Percentiles rank a stretch among this genome's conserved stretches.
These are phyloP conservation scores for Fusarium globosum DNA, from an alignment of 2,329 filamentous ascomycete genomes.

Conservation along the genomic window DNA sequence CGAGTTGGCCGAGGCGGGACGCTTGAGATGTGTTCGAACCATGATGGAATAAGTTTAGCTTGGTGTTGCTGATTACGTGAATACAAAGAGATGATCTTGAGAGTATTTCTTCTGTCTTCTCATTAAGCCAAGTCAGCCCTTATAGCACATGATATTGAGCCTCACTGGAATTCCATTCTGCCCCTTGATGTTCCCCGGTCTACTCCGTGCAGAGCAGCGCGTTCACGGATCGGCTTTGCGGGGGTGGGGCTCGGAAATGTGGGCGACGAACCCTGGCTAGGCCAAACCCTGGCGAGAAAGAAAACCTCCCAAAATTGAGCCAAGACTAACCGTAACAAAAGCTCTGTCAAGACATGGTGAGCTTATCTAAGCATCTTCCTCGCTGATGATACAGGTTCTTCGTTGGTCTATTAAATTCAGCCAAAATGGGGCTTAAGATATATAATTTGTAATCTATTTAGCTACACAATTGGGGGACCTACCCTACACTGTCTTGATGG, in stretches of 20 bases:
- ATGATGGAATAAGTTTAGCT: not conserved
- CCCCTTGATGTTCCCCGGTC: not conserved
- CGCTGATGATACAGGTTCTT: too few relatives aligned
- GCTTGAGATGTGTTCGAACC: not conserved
- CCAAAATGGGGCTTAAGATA: too few relatives aligned
- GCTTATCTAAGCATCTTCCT: too few relatives aligned
- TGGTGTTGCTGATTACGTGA: not conserved
- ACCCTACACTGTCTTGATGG: not conserved
- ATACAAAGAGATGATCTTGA: rapidly evolving
- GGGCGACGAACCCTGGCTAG: not conserved
- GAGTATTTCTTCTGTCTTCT: rapidly evolving
- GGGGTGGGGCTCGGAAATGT: not conserved
- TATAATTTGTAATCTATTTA: too few relatives aligned
- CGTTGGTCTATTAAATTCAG: too few relatives aligned
- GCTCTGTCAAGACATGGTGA: not conserved
- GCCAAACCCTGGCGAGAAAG: not conserved
- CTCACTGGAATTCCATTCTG: not conserved
- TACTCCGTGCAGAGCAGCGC: not conserved
- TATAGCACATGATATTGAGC: not conserved
- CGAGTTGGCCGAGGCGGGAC: not conserved
- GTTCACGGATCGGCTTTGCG: not conserved
- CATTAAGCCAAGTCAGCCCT: not conserved
- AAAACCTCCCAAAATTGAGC: not conserved
- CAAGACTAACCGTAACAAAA: not conserved
- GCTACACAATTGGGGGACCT: rapidly evolving